Conservation (phyloP, 768 basidiomycete genomes). For the Lactarius hatsudake region DNA sequence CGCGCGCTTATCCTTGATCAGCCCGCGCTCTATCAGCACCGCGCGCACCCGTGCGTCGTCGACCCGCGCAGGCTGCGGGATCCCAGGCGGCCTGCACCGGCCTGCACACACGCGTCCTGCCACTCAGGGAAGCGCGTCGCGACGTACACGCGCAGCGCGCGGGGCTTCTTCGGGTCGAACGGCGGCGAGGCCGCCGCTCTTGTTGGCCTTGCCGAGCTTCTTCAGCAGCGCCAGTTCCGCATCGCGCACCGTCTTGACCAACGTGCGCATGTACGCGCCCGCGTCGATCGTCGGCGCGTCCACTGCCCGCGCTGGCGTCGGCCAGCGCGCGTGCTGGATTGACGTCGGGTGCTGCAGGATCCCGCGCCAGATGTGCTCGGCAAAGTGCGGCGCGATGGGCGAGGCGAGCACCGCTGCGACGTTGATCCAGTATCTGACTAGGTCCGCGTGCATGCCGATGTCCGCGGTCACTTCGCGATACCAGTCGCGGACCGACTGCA, state of each 20-base stretch:
- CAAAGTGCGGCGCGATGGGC: conserved; percentile 90
- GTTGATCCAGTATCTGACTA: conserved; percentile 84
- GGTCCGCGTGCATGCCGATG: conserved; percentile 86
- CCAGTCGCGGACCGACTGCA: conserved; percentile 90
- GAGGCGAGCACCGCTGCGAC: conserved; percentile 74
- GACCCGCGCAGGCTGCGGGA: conserved; percentile 55
- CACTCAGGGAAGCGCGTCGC: conserved; percentile 90
- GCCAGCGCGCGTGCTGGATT: conserved; percentile 84
- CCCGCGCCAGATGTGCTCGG: conserved; percentile 84
- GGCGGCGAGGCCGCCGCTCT: conserved; percentile 46
- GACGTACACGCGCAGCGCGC: conserved; percentile 85
- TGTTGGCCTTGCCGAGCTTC: conserved; percentile 77
- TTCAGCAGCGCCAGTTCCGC: conserved; percentile 78
- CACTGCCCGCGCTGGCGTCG: conserved; percentile 56
- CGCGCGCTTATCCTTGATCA: conserved; percentile 92
- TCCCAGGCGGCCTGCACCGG: conserved; percentile 68
- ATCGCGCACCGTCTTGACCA: conserved; percentile 89
- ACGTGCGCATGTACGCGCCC: conserved; percentile 81
- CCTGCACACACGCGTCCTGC: conserved; percentile 82
- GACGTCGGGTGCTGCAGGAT: conserved; percentile 72
- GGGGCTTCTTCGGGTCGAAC: conserved; percentile 85
- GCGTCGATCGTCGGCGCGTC: conserved; percentile 70
- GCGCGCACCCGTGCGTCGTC: conserved; percentile 80
- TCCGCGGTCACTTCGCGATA: conserved; percentile 91
- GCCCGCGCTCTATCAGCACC: conserved; percentile 60